Percentiles rank a stretch among this genome's conserved stretches.
These are phyloP conservation scores for Hyphodiscus hymeniophilus DNA, from an alignment of 495 filamentous ascomycete species.

Conservation along the genomic window DNA sequence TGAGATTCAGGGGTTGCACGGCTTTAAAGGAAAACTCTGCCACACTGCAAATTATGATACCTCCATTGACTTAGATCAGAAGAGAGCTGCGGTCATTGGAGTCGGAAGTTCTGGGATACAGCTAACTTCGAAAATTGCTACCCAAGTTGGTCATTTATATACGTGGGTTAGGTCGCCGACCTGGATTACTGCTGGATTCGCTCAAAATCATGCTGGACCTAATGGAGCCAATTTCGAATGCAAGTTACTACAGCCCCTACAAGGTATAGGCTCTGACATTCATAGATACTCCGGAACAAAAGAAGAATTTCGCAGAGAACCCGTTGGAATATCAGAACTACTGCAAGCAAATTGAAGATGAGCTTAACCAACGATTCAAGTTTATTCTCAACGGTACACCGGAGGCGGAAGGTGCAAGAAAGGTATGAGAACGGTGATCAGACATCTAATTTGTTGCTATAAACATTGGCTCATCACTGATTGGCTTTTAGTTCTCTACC, in stretches of 20 bases:
- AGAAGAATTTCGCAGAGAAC: not conserved
- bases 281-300: not conserved
- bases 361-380: not conserved
- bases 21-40: constrained; percentile 36
- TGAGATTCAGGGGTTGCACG: constrained; percentile 37
- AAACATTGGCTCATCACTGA: no score
- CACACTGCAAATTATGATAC: constrained; percentile 46
- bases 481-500: no score
- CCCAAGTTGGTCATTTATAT: constrained; percentile 34
- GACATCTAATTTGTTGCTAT: no score
- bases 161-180: constrained; percentile 49
- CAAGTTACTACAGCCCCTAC: not conserved
- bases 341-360: not conserved
- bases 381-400: not conserved
- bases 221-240: not conserved
- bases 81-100: constrained; percentile 41
- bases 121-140: constrained; percentile 41
- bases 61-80: constrained; percentile 33
- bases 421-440: no score
- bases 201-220: not conserved
- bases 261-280: not conserved
- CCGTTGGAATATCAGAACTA: not conserved
- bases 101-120: constrained; percentile 42
- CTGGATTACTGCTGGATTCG: constrained; percentile 37
- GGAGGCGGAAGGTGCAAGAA: not conserved